Base-by-base conservation (phyloP, 768 basidiomycete species). In the Serendipita vermifera region DNA sequence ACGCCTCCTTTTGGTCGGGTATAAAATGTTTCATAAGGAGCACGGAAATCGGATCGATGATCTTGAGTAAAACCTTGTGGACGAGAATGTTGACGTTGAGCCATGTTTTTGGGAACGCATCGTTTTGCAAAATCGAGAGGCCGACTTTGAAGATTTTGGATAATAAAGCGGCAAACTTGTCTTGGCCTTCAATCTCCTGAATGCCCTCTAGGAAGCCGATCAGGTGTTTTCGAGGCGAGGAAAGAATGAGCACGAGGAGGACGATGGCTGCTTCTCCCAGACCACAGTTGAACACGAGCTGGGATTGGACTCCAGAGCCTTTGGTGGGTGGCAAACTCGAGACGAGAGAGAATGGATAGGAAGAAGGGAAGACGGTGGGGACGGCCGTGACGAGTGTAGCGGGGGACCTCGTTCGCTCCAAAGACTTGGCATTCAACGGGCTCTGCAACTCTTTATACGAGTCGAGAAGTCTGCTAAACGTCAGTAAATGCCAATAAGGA, bases 21-120 rank as follows among this genome's bases (percentile, higher is more conserved):
- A 96, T 78, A 63, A 91, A 96, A 48, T 86, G 79, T 22, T 77
- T 75, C 63, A 84, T 81, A 63, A 98, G 70, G n/a, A 93, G 71
- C 5, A 77, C 74, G 5, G 87, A 76, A 15, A 93, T 73, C 3
- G 87, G 81, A 41, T 89, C 87, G 78, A 87, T 82, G 69, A 94
- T 80, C 70, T 87, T 89, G 69, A 93, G 77, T 66, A 94, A 68
- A 33, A 89, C 85, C 57, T 83, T 85, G 69, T 94, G 92, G 0
- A 87, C 82, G 59, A 96, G 72, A 39, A 93, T 81, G 62, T 86
- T 88, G 62, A 93, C 79, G 60, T 93, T 96, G 60, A 97, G 74
- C 94, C 94, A 97, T 33, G 81, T 81, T 61, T 75, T 77, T 0
- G 92, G 91, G 74, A 89, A 97, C 0, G 91, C 87, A 31, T 93